Percentiles rank a stretch among this genome's conserved stretches.
These are phyloP conservation scores for Plasmodium adleri DNA, from an alignment of 169 alveolate species.

Conservation along the genomic window DNA sequence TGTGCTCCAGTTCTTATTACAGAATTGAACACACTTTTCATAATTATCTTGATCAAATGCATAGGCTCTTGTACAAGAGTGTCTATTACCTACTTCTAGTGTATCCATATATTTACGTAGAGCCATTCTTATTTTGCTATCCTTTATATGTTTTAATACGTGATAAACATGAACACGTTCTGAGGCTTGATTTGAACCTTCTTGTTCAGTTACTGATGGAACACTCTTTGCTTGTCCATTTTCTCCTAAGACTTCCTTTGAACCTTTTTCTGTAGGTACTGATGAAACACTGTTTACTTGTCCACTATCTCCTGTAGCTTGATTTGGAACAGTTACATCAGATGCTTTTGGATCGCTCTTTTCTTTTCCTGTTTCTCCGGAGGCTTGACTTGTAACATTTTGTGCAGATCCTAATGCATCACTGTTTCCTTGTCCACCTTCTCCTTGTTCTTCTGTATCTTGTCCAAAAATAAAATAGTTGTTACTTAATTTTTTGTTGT, in stretches of 20 bases:
- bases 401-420: neutral
- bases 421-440: neutral
- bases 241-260: neutral
- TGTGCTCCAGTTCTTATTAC: neutral
- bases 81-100: neutral
- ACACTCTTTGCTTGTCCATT: neutral
- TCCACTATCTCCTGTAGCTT: neutral
- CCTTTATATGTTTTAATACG: neutral
- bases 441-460: neutral
- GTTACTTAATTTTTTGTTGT: neutral
- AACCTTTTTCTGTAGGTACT: neutral
- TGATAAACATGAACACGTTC: constrained; percentile 3
- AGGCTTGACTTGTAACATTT: neutral
- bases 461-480: neutral
- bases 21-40: neutral
- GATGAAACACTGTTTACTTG: neutral
- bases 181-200: neutral
- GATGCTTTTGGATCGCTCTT: neutral
- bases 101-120: neutral
- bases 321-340: neutral
- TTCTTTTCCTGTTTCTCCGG: neutral
- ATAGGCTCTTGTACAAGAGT: neutral
- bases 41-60: neutral
- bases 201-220: neutral
- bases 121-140: neutral